Percentiles rank a stretch among this genome's conserved stretches.
phyloP scores from a whole-genome alignment of 352 stramenopile species.

The Pythium utonaiense region DNA sequence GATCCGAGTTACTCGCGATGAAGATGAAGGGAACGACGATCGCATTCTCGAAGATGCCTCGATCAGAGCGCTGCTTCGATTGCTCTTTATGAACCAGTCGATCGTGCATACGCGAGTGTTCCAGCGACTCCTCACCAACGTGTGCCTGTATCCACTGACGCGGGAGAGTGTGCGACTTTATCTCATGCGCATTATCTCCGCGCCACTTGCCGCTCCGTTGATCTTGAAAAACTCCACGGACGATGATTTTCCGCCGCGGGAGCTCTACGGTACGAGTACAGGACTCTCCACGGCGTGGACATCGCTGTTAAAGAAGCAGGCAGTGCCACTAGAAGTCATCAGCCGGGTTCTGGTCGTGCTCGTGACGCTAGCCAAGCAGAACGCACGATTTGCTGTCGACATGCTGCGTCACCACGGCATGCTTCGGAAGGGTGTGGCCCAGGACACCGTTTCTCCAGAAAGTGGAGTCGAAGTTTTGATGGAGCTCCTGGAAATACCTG shows the following conservation, averaged over 20 bases:
- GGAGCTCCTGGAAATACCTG: slow-evolving; percentile 83
- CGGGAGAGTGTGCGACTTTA: slow-evolving; percentile 54
- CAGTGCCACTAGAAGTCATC: slow-evolving; percentile 83
- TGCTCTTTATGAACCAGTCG: slow-evolving; percentile 81
- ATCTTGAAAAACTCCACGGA: slow-evolving; percentile 13
- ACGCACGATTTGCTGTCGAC: slow-evolving; percentile 86
- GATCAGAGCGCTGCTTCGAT: slow-evolving; percentile 58
- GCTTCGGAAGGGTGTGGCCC: slow-evolving; percentile 26
- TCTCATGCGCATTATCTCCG: slow-evolving; percentile 58
- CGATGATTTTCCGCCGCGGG: slow-evolving; percentile 54
- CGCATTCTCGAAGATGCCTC: slow-evolving; percentile 66
- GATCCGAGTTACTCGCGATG: slow-evolving; percentile 66
- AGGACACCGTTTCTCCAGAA: neutral
- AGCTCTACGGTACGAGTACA: slow-evolving; percentile 51
- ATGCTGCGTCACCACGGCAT: slow-evolving; percentile 74
- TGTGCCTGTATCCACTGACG: slow-evolving; percentile 77
- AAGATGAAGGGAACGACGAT: slow-evolving; percentile 58
- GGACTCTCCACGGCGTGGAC: slow-evolving; percentile 1
- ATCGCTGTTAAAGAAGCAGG: slow-evolving; percentile 18
- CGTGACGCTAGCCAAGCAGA: slow-evolving; percentile 89
- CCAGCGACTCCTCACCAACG: slow-evolving; percentile 71
- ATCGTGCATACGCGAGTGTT: slow-evolving; percentile 82
- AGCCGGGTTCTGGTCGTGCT: slow-evolving; percentile 88
- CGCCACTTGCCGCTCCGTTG: slow-evolving; percentile 14
- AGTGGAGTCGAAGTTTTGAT: slow-evolving; percentile 71